These are phyloP conservation scores for Yamadazyma sp. DNA, from an alignment of 1,139 yeast genomes.

Conservation along the genomic window DNA sequence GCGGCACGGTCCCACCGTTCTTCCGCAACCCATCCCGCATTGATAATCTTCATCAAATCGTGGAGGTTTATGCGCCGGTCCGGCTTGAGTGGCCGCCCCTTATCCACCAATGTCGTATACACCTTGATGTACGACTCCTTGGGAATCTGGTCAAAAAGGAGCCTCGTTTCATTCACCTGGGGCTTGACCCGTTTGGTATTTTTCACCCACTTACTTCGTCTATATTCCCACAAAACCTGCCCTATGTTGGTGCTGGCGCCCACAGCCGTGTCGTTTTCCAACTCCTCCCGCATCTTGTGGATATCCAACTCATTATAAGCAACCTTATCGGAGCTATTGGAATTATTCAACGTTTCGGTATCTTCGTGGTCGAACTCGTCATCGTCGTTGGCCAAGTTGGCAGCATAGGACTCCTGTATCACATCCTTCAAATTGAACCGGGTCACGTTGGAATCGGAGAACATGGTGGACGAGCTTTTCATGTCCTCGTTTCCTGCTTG, in stretches of 20 bases:
- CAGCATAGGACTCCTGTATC: conserved; percentile 20
- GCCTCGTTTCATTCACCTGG: conserved; percentile 20
- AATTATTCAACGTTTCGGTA: conserved; percentile 7
- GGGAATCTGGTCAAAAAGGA: conserved; percentile 39
- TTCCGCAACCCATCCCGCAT: conserved; percentile 69
- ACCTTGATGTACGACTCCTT: conserved; percentile 54
- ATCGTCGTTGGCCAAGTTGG: conserved; percentile 8
- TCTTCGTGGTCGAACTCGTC: conserved; percentile 14
- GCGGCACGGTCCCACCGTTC: conserved; percentile 65
- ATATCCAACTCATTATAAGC: conserved; percentile 13
- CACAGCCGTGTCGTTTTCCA: conserved; percentile 23
- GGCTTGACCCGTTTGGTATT: conserved; percentile 15
- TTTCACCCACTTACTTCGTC: conserved; percentile 58
- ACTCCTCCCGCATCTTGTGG: conserved; percentile 13
- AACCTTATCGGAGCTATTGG: conserved; percentile 6
- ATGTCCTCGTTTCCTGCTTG: conserved; percentile 21
- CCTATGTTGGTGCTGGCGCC: conserved; percentile 34
- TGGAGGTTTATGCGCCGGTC: conserved; percentile 55
- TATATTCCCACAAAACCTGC: conserved; percentile 55
- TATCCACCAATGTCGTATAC: conserved; percentile 57
- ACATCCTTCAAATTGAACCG: conserved; percentile 27
- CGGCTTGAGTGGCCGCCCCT: conserved; percentile 51
- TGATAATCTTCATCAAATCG: conserved; percentile 59
- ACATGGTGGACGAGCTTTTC: conserved; percentile 22
- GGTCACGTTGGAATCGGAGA: conserved; percentile 15